phyloP scores from a whole-genome alignment of 139 green algal genomes.

The Spirogloea muscicola region DNA sequence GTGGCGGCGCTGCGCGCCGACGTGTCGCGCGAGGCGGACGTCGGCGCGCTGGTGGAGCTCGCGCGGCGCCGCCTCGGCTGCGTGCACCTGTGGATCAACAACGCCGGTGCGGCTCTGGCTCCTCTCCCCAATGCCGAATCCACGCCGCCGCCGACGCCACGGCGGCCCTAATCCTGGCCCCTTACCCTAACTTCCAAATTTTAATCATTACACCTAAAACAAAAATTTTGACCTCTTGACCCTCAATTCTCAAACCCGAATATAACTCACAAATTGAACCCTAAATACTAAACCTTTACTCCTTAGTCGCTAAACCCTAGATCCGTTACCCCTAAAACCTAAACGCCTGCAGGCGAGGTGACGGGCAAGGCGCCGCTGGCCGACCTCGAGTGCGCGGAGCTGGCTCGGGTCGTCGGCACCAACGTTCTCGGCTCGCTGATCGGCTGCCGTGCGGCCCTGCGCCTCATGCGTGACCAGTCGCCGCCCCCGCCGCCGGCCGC shows the following conservation, averaged over 20 bases:
- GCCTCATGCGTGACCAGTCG: conserved; percentile 6
- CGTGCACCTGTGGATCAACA: conserved; percentile 65
- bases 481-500: too few species aligned
- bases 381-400: conserved; percentile 50
- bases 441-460: conserved; percentile 16
- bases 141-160: too few species aligned
- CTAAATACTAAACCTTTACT: not conserved
- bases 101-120: conserved; percentile 42
- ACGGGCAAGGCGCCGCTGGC: conserved; percentile 55
- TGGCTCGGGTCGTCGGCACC: conserved; percentile 50
- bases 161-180: not conserved
- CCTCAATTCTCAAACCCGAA: not conserved
- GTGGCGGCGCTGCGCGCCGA: too few species aligned
- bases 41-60: conserved; percentile 48
- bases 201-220: not conserved
- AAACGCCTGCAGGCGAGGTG: conserved; percentile 53
- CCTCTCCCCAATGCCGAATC: too few species aligned
- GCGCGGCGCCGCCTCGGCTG: conserved; percentile 45
- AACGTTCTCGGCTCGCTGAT: conserved; percentile 62
- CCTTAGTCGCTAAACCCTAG: not conserved
- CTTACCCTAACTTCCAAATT: too few species aligned
- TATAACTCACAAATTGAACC: not conserved
- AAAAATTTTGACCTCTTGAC: not conserved
- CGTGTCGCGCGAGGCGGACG: conserved; percentile 43
- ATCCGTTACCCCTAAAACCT: not conserved